These are phyloP conservation scores for Candida albicans DNA, from an alignment of 1,139 yeast genomes.

Conservation along the genomic window DNA sequence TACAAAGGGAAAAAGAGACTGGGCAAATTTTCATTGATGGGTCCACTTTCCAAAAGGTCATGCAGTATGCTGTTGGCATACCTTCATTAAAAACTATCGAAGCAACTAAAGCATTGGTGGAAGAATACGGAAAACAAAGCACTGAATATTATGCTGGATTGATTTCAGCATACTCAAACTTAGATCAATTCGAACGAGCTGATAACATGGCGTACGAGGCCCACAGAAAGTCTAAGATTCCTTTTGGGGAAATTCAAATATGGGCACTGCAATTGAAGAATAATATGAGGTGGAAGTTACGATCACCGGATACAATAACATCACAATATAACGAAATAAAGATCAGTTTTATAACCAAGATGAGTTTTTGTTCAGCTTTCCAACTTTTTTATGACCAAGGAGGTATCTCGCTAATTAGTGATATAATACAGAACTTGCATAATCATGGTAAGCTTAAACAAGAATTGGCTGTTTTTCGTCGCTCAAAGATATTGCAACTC, in stretches of 20 bases:
- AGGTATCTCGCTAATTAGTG: background rate
- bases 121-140: constrained; percentile 16
- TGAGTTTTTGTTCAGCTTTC: background rate
- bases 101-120: constrained; percentile 21
- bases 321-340: background rate
- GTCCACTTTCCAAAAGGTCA: constrained; percentile 19
- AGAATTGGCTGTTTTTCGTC: background rate
- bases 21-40: constrained; percentile 19
- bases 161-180: constrained; percentile 27
- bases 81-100: constrained; percentile 28
- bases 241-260: constrained; percentile 31
- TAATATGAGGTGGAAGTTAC: constrained; percentile 29
- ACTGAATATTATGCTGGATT: constrained; percentile 20
- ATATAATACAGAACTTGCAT: background rate
- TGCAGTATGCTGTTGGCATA: constrained; percentile 21
- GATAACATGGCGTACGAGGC: constrained; percentile 31
- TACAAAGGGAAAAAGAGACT: constrained; percentile 18
- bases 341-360: constrained; percentile 2
- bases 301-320: background rate
- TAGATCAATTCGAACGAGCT: constrained; percentile 37
- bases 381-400: background rate
- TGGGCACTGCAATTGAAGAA: constrained; percentile 33
- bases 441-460: background rate
- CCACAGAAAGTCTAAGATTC: constrained; percentile 27
- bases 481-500: background rate